Evolutionary conservation across 2,329 filamentous ascomycete genomes (phyloP), one percentile per base, ranked within the genome.

Genomic region (Bipolaris oryzae): DNA sequence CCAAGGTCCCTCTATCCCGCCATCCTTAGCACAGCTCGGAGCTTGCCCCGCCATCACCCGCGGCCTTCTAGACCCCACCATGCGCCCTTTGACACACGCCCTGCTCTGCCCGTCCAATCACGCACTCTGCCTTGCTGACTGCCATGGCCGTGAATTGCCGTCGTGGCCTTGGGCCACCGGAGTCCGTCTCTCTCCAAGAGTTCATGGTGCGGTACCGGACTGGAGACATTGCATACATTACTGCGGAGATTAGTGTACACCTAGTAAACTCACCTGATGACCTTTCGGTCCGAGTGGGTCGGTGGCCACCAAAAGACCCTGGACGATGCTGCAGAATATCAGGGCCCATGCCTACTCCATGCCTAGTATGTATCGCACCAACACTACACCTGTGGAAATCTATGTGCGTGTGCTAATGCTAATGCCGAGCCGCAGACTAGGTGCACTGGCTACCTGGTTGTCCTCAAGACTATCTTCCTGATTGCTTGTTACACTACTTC

Each of bases 61-160:
- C 56, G 35, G 54, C 45, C 50, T 37, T 63, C 59, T 62, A 56
- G 59, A 61, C 67, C 61, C 63, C 60, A 55, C 61, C 35, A 45
- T 47, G 47, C 58, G 60, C 58, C 61, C 60, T 64, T 63, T 62
- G 67, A 69, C 67, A 68, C 59, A 68, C 57, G 43, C 50, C 61
- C 39, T 13, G 34, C 15, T 35, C 16, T 5, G 49, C 43, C 43
- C 39, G 52, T 37, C 67, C 60, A 66, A 67, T 65, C 59, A 64
- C 35, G 51, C 50, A 44, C 46, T 46, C 45, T 37, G 37, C 21
- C 45, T 39, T 6, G 54, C 45, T 38, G 34, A 20, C 23, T 11
- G 35, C 34, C 23, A 48, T 43, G 44, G 43, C 66, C 68, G 68
- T 63, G 62, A 65, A 71, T 68, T 68, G 58, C 68, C 68, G 67